phyloP scores from a whole-genome alignment of 495 filamentous ascomycete species.

The Neurospora sublineolata region DNA sequence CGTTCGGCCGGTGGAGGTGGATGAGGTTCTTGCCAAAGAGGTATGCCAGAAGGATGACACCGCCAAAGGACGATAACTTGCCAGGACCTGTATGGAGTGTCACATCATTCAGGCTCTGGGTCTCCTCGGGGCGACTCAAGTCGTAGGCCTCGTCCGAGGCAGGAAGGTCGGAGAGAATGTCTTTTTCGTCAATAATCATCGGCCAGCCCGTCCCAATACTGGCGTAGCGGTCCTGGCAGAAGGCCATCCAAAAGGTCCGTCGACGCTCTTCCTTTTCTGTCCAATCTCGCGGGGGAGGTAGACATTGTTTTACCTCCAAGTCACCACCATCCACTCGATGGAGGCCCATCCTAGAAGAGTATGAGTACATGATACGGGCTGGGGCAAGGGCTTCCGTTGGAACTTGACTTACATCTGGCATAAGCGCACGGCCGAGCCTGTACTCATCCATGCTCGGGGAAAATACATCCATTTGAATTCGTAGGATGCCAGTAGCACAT shows the following conservation, averaged over 20 bases:
- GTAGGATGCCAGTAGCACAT: slow-evolving; percentile 67
- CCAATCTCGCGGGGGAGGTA: slow-evolving; percentile 81
- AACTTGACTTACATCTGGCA: slow-evolving; percentile 53
- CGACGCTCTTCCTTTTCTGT: slow-evolving; percentile 84
- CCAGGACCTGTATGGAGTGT: slow-evolving; percentile 60
- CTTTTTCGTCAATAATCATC: slow-evolving; percentile 82
- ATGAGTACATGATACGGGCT: slow-evolving; percentile 3
- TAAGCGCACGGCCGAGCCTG: slow-evolving; percentile 64
- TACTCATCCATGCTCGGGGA: slow-evolving; percentile 88
- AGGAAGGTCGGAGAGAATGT: slow-evolving; percentile 82
- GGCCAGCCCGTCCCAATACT: slow-evolving; percentile 98
- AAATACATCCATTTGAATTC: slow-evolving; percentile 99
- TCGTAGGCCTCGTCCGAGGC: slow-evolving; percentile 78
- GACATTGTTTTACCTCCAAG: slow-evolving; percentile 83
- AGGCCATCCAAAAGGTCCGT: slow-evolving; percentile 90
- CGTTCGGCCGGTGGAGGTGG: slow-evolving; percentile 83
- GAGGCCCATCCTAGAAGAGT: slow-evolving; percentile 56
- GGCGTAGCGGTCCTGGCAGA: slow-evolving; percentile 80
- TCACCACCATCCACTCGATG: slow-evolving; percentile 80
- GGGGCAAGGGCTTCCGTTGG: background rate
- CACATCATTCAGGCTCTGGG: slow-evolving; percentile 56
- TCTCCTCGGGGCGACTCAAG: slow-evolving; percentile 59
- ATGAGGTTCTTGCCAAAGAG: slow-evolving; percentile 90
- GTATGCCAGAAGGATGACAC: slow-evolving; percentile 71
- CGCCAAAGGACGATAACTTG: slow-evolving; percentile 65